phyloP scores from a whole-genome alignment of 352 stramenopile genomes.

The Phytophthora podocarpi region DNA sequence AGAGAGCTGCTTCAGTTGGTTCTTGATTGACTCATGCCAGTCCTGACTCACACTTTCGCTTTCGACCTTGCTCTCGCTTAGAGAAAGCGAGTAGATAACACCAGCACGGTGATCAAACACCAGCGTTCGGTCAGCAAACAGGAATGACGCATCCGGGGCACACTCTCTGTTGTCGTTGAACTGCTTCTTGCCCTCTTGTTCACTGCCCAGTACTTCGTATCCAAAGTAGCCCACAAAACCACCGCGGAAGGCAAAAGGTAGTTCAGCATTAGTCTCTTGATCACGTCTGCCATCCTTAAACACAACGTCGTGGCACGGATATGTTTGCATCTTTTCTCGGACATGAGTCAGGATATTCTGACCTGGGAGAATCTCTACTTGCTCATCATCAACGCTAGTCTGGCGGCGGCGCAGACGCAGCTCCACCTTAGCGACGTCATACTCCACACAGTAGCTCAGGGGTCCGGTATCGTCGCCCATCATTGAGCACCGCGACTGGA shows the following conservation, averaged over 20 bases:
- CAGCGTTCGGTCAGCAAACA: slow-evolving; percentile 90
- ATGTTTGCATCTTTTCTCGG: slow-evolving; percentile 39
- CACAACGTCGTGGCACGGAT: slow-evolving; percentile 44
- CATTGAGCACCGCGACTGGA: slow-evolving; percentile 62
- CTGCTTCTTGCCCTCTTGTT: slow-evolving; percentile 26
- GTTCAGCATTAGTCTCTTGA: not conserved
- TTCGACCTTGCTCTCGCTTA: slow-evolving; percentile 27
- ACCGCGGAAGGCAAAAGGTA: slow-evolving; percentile 82
- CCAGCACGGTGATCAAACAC: slow-evolving; percentile 88
- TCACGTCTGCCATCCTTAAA: slow-evolving; percentile 13
- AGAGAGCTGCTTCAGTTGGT: slow-evolving; percentile 22
- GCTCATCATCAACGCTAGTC: slow-evolving; percentile 14
- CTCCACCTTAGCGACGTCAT: slow-evolving; percentile 55
- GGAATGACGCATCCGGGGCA: slow-evolving; percentile 89
- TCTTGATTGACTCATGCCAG: slow-evolving; percentile 34
- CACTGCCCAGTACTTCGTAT: slow-evolving; percentile 79
- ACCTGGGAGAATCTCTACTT: slow-evolving; percentile 22
- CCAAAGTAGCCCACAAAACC: slow-evolving; percentile 91
- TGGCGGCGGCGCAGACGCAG: slow-evolving; percentile 43
- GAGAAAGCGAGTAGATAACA: slow-evolving; percentile 83
- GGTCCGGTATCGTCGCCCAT: slow-evolving; percentile 76
- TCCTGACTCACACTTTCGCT: not conserved
- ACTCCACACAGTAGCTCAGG: slow-evolving; percentile 68
- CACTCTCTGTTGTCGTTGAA: slow-evolving; percentile 25
- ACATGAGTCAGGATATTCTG: slow-evolving; percentile 48